Evolutionary conservation across 192 early-diverging fungal species (phyloP).

Genomic region (Gonapodya sp.): DNA sequence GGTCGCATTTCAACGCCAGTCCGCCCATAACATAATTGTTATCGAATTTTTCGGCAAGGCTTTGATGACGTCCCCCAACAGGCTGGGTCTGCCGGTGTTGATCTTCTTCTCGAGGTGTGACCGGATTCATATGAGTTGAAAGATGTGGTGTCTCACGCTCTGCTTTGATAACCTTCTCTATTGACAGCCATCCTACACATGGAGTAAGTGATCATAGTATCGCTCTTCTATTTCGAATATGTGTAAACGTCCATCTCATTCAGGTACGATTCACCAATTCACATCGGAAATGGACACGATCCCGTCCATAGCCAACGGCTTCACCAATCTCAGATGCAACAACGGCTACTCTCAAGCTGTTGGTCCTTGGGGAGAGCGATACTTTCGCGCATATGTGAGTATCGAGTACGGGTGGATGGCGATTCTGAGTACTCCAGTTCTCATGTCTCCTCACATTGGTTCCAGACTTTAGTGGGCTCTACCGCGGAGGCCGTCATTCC

Average conservation of each 20-base stretch:
- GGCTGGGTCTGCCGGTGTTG: background rate
- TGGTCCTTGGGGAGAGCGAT: background rate
- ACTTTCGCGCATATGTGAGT: background rate
- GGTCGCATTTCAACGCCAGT: background rate
- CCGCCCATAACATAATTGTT: background rate
- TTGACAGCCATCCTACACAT: background rate
- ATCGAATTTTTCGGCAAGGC: background rate
- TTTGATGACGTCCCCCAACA: background rate
- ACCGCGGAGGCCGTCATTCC: background rate
- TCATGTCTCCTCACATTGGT: too few relatives aligned
- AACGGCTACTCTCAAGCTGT: constrained; percentile 1
- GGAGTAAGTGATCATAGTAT: background rate
- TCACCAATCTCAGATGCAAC: background rate
- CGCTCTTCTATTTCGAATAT: too few relatives aligned
- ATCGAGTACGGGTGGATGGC: too few relatives aligned
- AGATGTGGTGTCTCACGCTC: background rate
- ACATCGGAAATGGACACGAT: background rate
- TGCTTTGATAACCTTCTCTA: too few relatives aligned
- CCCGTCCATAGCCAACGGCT: background rate
- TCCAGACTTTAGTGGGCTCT: background rate
- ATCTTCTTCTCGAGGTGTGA: background rate
- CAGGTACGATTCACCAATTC: constrained; percentile 1
- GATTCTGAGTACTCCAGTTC: too few relatives aligned
- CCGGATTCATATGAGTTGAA: background rate
- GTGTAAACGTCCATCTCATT: background rate